Base-by-base conservation (phyloP, 805 yeast genomes). In the Candida tibetensis region DNA sequence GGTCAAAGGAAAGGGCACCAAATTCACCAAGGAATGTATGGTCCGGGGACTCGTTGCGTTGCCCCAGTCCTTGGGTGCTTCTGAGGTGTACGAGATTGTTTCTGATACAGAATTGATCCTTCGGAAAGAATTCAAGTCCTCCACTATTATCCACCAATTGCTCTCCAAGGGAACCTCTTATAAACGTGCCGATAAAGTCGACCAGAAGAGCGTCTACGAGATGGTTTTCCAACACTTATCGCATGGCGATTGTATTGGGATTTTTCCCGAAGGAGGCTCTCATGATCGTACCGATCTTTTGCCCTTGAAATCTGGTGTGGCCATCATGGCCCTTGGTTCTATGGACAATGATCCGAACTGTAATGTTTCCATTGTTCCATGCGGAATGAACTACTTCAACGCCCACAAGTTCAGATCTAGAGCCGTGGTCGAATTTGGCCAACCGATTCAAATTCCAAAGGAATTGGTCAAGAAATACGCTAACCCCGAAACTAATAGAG, bases 231-330 rank as follows among this genome's bases (percentile, higher is more conserved):
- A 82, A 34, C 96, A 88, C 58, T 71, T 93, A 45, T 75, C 86
- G 14, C 74, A 78, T 42, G 89, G 93, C 29, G 79, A 85, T 40
- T 86, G 95, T 45, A 64, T 93, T 25, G 98, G 98, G 8, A 86
- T 93, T 31, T 93, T 89, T 66, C 97, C 99, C 6, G 99, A 93
- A 68, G 99, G 99, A 42, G 99, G 99, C 1, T 88, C 96, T 9
- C 99, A 91, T 55, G 99, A 91, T 60, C 74, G 99, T 48, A 81
- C 98, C 0, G 95, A 88, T 46, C 64, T 91, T 49, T 71, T 91
- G 35, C 99, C 99, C 0, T 69, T 91, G 49, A 91, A 93, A 57
- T 96, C 98, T 1, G 99, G 99, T 45, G 97, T 93, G 6, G 96
- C 96, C 2, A 85, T 91, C 40, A 93, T 91, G 98, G 99, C 98